phyloP scores from a whole-genome alignment of 306 rosid species.

The Vicia sativa region DNA sequence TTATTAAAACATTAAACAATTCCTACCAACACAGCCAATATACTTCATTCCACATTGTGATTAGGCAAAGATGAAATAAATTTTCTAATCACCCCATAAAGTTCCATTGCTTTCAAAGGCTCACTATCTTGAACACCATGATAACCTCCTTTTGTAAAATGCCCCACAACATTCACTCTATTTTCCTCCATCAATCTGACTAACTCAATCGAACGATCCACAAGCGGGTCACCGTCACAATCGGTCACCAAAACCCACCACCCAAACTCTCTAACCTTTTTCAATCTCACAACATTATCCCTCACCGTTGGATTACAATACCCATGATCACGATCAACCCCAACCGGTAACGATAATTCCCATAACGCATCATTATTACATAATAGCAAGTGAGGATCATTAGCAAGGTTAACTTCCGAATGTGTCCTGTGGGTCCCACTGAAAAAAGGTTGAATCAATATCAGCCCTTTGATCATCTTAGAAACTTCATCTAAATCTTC shows the following conservation, averaged over 20 bases:
- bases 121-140: conserved; percentile 49
- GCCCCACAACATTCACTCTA: conserved; percentile 41
- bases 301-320: conserved; percentile 53
- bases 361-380: conserved; percentile 44
- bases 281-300: conserved; percentile 3
- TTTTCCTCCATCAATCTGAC: conserved; percentile 42
- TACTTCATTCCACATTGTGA: neutral
- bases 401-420: conserved; percentile 46
- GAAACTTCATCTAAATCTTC: neutral
- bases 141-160: conserved; percentile 45
- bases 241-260: conserved; percentile 52
- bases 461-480: conserved; percentile 54
- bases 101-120: conserved; percentile 33
- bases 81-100: conserved; percentile 14
- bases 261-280: conserved; percentile 22
- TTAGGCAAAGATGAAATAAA: conserved; percentile 33
- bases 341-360: conserved; percentile 51
- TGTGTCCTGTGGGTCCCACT: conserved; percentile 48
- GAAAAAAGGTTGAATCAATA: conserved; percentile 57
- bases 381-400: conserved; percentile 31
- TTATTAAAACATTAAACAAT: too few relatives aligned
- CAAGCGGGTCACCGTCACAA: conserved; percentile 55
- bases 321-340: conserved; percentile 55
- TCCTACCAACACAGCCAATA: too few relatives aligned
- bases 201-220: conserved; percentile 51